Evolutionary conservation across 2,329 filamentous ascomycete genomes (phyloP).

Genomic region (Coniochaeta prunicola): DNA sequence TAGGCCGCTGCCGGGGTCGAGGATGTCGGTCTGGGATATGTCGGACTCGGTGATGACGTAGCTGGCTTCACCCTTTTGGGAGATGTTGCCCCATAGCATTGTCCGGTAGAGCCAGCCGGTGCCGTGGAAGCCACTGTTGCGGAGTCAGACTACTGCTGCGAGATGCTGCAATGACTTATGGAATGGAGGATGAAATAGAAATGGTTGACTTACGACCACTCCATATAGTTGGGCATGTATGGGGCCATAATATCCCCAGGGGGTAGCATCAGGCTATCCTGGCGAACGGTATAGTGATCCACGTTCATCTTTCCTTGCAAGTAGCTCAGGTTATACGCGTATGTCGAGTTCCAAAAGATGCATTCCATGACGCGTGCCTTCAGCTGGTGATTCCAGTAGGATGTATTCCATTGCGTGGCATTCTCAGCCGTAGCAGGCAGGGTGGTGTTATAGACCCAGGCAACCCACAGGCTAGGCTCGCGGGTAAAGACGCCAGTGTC

Average conservation of each 20-base stretch:
- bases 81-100: slow-evolving; percentile 8
- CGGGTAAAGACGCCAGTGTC: slow-evolving; percentile 7
- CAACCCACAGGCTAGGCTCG: slow-evolving; percentile 9
- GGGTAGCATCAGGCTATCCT: slow-evolving; percentile 5
- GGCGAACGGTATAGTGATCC: background rate
- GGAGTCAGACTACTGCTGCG: background rate
- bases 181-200: background rate
- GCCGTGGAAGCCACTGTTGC: slow-evolving; percentile 6
- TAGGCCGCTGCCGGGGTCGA: slow-evolving; percentile 3
- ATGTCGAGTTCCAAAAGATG: slow-evolving; percentile 7
- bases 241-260: slow-evolving; percentile 4
- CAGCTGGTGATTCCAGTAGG: background rate
- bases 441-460: slow-evolving; percentile 5
- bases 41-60: slow-evolving; percentile 4
- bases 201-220: slow-evolving; percentile 8
- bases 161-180: background rate
- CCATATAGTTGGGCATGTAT: slow-evolving; percentile 4
- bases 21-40: slow-evolving; percentile 6
- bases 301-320: slow-evolving; percentile 4
- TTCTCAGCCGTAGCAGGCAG: slow-evolving; percentile 1
- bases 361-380: slow-evolving; percentile 8
- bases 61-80: slow-evolving; percentile 2
- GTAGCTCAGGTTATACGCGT: slow-evolving; percentile 6
- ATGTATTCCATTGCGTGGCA: slow-evolving; percentile 1
- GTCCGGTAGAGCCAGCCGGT: slow-evolving; percentile 7